phyloP scores from a whole-genome alignment of 225 moss, liverwort and hornwort genomes.

The Sphagnum contortum region DNA sequence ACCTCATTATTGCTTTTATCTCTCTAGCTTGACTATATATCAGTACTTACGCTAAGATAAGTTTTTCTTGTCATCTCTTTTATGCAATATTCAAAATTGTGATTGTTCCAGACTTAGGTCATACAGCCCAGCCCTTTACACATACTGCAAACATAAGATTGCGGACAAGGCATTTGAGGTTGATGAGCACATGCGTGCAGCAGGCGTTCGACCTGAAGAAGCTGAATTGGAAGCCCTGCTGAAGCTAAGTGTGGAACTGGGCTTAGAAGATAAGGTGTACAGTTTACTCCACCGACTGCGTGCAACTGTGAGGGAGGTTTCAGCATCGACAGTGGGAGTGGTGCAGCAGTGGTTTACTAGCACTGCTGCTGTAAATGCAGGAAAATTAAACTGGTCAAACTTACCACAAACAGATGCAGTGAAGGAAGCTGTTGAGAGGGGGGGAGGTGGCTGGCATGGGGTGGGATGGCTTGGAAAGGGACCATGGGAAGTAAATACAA shows the following conservation, averaged over 20 bases:
- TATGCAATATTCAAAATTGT: too few species aligned
- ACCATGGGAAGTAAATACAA: constrained; percentile 55
- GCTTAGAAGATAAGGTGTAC: constrained; percentile 75
- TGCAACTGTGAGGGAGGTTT: constrained; percentile 52
- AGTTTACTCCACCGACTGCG: constrained; percentile 68
- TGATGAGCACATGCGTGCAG: constrained; percentile 73
- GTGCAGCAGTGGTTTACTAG: constrained; percentile 70
- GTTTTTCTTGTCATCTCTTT: too few species aligned
- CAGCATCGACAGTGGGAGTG: constrained; percentile 38
- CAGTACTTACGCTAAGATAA: too few species aligned
- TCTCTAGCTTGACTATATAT: too few species aligned
- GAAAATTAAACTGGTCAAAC: constrained; percentile 26
- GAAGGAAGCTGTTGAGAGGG: constrained; percentile 50
- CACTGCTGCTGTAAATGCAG: constrained; percentile 32
- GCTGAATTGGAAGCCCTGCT: constrained; percentile 69
- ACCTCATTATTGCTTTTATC: too few species aligned
- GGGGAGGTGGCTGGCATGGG: constrained; percentile 97
- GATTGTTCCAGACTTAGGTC: constrained; percentile 58
- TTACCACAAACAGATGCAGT: constrained; percentile 33
- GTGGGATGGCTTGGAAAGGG: constrained; percentile 87
- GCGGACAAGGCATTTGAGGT: constrained; percentile 85
- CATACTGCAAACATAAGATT: constrained; percentile 66
- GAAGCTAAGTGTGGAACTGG: constrained; percentile 47
- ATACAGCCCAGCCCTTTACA: constrained; percentile 78
- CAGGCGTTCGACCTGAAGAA: constrained; percentile 78